Evolutionary conservation across 176 grass and related monocot species (phyloP).

Genomic region (Carex kokanica): DNA sequence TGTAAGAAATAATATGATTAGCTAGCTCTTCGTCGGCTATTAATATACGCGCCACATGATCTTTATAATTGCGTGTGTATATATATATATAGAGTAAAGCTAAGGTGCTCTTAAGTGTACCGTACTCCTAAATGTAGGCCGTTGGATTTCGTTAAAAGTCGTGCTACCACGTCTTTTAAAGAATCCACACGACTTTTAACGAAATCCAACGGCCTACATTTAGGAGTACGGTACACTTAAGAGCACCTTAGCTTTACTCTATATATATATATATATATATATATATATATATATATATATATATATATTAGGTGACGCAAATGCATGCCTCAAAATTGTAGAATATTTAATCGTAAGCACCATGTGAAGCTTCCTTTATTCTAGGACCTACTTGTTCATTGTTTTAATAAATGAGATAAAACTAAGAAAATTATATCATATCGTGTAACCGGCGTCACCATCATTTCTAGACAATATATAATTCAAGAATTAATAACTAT

Average conservation of each 20-base stretch:
- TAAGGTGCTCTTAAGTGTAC: no score
- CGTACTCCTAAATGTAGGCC: no score
- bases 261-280: no score
- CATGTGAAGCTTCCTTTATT: conserved; percentile 15
- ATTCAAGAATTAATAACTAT: neutral
- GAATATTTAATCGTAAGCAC: neutral
- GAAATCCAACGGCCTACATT: no score
- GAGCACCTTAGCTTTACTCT: no score
- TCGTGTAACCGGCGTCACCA: neutral
- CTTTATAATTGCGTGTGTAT: neutral
- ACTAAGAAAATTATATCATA: neutral
- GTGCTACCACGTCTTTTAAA: no score
- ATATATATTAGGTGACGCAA: conserved; percentile 3
- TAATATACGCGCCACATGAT: neutral
- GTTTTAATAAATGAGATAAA: neutral
- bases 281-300: neutral
- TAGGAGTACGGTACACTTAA: no score
- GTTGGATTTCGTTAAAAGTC: no score
- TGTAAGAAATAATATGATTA: conserved; percentile 6
- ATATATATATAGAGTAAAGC: neutral
- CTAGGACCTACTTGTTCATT: conserved; percentile 13
- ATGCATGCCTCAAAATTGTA: neutral
- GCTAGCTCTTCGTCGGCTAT: neutral
- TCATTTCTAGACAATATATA: conserved; percentile 4
- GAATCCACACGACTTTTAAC: no score